Evolutionary conservation across 306 rosid species (phyloP).

Genomic region (Parietaria judaica): DNA sequence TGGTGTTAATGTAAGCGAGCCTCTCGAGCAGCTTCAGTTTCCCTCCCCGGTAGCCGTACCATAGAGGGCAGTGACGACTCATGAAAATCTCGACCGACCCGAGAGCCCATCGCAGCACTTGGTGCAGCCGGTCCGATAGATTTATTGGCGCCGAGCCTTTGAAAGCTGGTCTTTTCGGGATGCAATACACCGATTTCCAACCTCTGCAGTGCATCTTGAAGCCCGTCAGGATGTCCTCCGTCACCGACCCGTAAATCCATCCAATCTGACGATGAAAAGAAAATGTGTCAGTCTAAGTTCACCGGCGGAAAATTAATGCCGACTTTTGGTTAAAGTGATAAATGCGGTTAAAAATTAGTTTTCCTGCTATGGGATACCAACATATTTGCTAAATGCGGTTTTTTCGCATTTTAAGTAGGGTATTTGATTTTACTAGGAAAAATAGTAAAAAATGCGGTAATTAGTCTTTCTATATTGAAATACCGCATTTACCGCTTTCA

Average conservation of each 20-base stretch:
- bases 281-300: not conserved
- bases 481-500: no score
- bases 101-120: constrained; percentile 76
- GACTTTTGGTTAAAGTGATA: no score
- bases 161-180: constrained; percentile 79
- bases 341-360: not conserved
- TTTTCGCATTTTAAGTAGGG: no score
- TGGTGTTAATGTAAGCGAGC: constrained; percentile 60
- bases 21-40: constrained; percentile 82
- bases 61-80: constrained; percentile 83
- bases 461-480: no score
- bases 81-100: constrained; percentile 87
- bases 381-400: not conserved
- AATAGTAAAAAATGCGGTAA: no score
- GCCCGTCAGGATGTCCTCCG: constrained; percentile 88
- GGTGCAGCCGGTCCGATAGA: constrained; percentile 76
- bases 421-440: no score
- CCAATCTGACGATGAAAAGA: constrained; percentile 57
- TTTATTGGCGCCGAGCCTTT: constrained; percentile 93
- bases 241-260: constrained; percentile 92
- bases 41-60: constrained; percentile 79
- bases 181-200: constrained; percentile 94
- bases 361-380: not conserved
- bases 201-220: constrained; percentile 99
- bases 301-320: no score